Percentiles rank a stretch among this genome's conserved stretches.
Evolutionary conservation across 164 flowering plant genomes (phyloP).

Genomic region (Liquidambar formosana): DNA sequence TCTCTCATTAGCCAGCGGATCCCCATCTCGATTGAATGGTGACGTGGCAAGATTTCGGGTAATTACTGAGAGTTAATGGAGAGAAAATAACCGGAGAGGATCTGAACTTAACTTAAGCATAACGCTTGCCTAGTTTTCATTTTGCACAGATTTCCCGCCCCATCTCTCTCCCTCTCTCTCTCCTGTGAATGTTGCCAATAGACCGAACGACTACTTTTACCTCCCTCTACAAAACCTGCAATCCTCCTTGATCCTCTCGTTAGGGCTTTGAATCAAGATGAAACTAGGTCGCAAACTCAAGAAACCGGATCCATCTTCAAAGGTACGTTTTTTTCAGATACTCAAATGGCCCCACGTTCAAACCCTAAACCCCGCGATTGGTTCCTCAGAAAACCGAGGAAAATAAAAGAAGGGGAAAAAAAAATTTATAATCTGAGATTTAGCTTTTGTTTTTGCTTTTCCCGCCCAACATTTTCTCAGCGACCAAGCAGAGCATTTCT

Average conservation of each 20-base stretch:
- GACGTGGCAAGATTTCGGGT: too few species aligned
- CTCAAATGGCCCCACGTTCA: too few species aligned
- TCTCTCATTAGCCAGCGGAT: too few species aligned
- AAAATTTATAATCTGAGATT: too few species aligned
- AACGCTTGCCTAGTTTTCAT: neutral
- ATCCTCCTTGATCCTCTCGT: neutral
- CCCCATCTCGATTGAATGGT: too few species aligned
- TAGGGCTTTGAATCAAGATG: conserved; percentile 12
- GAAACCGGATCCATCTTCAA: conserved; percentile 30
- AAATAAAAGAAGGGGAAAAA: too few species aligned
- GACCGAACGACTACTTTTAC: neutral
- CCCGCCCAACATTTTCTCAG: neutral
- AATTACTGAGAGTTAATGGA: neutral
- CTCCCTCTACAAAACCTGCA: neutral
- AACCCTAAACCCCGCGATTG: neutral
- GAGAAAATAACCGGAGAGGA: neutral
- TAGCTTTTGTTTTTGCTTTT: neutral
- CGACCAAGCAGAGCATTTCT: neutral
- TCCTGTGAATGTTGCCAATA: neutral
- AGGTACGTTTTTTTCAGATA: conserved; percentile 17
- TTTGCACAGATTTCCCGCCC: conserved; percentile 24
- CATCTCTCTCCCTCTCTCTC: neutral
- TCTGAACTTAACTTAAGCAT: neutral
- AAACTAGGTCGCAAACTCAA: conserved; percentile 29
- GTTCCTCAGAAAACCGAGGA: neutral